Base-by-base conservation (phyloP, 2,329 filamentous ascomycete genomes). In the Rhynchosporium agropyri region DNA sequence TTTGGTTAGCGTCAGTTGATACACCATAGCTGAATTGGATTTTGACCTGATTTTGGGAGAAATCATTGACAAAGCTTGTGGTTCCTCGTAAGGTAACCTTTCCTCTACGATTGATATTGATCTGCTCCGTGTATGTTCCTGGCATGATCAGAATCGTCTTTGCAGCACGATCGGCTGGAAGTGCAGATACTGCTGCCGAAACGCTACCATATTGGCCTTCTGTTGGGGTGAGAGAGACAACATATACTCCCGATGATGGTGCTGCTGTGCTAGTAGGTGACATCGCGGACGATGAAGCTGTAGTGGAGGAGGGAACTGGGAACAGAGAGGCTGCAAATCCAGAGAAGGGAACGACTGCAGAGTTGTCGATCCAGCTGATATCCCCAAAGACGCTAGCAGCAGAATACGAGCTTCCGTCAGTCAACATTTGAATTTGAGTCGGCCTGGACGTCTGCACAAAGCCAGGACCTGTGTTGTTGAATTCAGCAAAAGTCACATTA, bases 101-200 rank as follows among this genome's bases (percentile, higher is more conserved):
- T 6, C 78, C 78, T n/a, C 72, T 75, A 26, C 77, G 74, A 31
- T 74, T 78, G 51, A 79, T 74, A 20, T 73, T 75, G 12, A 79
- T 68, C 60, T 79, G 78, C 70, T 79, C 77, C 3, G 69, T 75
- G 63, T 79, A 79, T 2, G 72, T 74, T 36, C 78, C 78, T 26
- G 75, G 70, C 54, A 73, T 70, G 63, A 80, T 74, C 53, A 73
- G 71, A 55, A 80, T 78, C 6, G 74, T 76, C 62, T 79, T 77
- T 10, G 74, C 68, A 38, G 76, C 71, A 43, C 74, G 72, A 55
- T 79, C 76, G 53, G 74, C 76, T 10, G 78, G 77, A 9, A 82
- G 71, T 9, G 79, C 78, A 12, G 74, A 75, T 26, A 81, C 74
- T 6, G 80, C 80, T 13, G 78, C 76, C 3, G 76, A 74, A 1